These are phyloP conservation scores for Globisporangium paddicum DNA, from an alignment of 352 stramenopile genomes.

Conservation along the genomic window DNA sequence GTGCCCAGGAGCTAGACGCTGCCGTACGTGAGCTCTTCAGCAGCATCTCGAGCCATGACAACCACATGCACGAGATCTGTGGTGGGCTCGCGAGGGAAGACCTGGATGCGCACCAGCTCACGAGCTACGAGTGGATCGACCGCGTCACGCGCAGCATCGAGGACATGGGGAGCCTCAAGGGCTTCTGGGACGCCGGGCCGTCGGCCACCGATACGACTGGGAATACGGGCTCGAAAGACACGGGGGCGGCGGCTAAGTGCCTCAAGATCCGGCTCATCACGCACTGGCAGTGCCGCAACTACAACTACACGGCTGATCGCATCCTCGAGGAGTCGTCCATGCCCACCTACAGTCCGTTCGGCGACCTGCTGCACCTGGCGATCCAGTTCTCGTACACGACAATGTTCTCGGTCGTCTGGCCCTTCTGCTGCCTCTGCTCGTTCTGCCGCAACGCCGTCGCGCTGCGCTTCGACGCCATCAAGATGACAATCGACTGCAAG, in stretches of 20 bases:
- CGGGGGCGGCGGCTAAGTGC: not conserved
- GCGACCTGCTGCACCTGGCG: conserved; percentile 50
- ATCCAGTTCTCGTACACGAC: conserved; percentile 71
- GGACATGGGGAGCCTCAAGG: conserved; percentile 25
- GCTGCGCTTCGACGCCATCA: conserved; percentile 55
- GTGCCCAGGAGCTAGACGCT: conserved; percentile 28
- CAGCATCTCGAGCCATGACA: conserved; percentile 38
- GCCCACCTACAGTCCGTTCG: conserved; percentile 46
- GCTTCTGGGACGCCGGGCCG: conserved; percentile 21
- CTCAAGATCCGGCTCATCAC: conserved; percentile 38
- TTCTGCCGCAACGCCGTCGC: conserved; percentile 46
- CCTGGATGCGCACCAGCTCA: conserved; percentile 40
- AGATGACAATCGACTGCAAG: conserved; percentile 68
- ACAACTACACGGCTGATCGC: conserved; percentile 48
- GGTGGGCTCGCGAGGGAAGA: conserved; percentile 28
- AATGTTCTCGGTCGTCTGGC: conserved; percentile 66
- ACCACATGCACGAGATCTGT: conserved; percentile 49
- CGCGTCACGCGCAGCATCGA: conserved; percentile 37
- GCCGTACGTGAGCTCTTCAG: conserved; percentile 34
- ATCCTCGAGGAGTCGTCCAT: conserved; percentile 60
- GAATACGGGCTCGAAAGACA: not conserved
- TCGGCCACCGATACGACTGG: not conserved
- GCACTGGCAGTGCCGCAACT: conserved; percentile 56
- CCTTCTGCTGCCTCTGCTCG: conserved; percentile 52
- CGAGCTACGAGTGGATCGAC: conserved; percentile 58